These are phyloP conservation scores for Mentha longifolia DNA, from an alignment of 257 asterid genomes.

Conservation along the genomic window DNA sequence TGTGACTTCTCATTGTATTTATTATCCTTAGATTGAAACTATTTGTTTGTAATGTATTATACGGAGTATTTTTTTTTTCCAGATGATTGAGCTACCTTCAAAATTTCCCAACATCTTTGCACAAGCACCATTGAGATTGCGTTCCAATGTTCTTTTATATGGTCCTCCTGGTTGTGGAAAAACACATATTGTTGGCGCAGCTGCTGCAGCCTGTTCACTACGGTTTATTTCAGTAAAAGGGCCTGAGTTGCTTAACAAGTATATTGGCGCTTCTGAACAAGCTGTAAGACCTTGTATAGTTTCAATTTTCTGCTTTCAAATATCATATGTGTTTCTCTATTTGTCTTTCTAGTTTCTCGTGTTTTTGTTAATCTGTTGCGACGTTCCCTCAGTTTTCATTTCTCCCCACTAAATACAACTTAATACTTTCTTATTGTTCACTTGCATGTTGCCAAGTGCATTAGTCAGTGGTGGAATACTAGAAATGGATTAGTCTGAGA, in stretches of 20 bases:
- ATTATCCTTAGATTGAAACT: background rate
- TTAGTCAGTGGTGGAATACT: background rate
- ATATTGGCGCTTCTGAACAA: constrained; percentile 99
- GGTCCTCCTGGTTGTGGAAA: constrained; percentile 99
- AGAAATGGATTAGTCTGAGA: background rate
- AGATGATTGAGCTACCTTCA: constrained; percentile 98
- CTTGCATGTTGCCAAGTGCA: background rate
- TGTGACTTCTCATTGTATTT: constrained; percentile 13
- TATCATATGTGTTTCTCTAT: constrained; percentile 21
- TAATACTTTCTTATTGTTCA: constrained; percentile 1
- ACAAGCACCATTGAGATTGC: constrained; percentile 90
- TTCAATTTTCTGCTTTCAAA: constrained; percentile 13
- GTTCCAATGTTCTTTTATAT: constrained; percentile 93
- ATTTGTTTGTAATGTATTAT: constrained; percentile 15
- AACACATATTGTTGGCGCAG: constrained; percentile 97
- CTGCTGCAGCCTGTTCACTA: constrained; percentile 95
- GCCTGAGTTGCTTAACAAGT: constrained; percentile 94
- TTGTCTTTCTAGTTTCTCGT: background rate
- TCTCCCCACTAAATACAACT: background rate
- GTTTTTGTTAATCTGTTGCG: background rate
- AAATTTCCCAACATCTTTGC: constrained; percentile 81
- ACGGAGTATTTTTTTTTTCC: constrained; percentile 32
- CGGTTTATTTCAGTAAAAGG: constrained; percentile 98
- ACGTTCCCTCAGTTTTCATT: background rate
- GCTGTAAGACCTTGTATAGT: constrained; percentile 62